These are phyloP conservation scores for Ceratocystis huliohia DNA, from an alignment of 2,329 filamentous ascomycete genomes.

Conservation along the genomic window DNA sequence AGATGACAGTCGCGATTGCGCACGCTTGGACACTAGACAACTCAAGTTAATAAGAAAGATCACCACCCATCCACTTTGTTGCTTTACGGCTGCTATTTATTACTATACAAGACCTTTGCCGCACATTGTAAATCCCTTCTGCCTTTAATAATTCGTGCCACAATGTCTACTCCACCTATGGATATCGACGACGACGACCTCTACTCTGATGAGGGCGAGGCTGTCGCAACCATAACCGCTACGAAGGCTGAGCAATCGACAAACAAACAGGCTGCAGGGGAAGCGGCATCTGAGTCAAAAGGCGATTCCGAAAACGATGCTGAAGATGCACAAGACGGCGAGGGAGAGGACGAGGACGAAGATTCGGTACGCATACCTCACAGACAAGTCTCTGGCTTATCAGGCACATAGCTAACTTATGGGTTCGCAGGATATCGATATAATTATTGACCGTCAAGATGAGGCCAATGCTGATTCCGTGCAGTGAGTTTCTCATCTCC, in stretches of 20 bases:
- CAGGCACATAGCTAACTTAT: slow-evolving; percentile 9
- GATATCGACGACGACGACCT: slow-evolving; percentile 58
- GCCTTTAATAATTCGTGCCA: background rate
- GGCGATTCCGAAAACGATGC: slow-evolving; percentile 41
- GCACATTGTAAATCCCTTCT: background rate
- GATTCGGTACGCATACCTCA: slow-evolving; percentile 17
- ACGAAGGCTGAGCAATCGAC: slow-evolving; percentile 10
- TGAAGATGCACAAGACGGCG: slow-evolving; percentile 48
- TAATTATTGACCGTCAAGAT: slow-evolving; percentile 55
- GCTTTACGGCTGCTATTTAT: background rate
- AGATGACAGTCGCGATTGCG: too few relatives aligned
- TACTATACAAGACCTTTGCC: background rate
- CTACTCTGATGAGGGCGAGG: slow-evolving; percentile 43
- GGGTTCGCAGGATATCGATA: slow-evolving; percentile 48
- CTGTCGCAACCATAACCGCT: slow-evolving; percentile 33
- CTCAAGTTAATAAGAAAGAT: background rate
- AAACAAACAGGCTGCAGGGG: background rate
- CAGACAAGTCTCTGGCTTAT: background rate
- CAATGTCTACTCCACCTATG: slow-evolving; percentile 32
- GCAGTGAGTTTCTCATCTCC: slow-evolving; percentile 33
- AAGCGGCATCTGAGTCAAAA: background rate
- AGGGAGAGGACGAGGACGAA: slow-evolving; percentile 46
- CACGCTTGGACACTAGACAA: too few relatives aligned
- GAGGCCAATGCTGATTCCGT: slow-evolving; percentile 47
- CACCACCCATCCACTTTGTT: background rate